Evolutionary conservation across 2,329 filamentous ascomycete genomes (phyloP).

Genomic region (Zasmidium citrigriseum): DNA sequence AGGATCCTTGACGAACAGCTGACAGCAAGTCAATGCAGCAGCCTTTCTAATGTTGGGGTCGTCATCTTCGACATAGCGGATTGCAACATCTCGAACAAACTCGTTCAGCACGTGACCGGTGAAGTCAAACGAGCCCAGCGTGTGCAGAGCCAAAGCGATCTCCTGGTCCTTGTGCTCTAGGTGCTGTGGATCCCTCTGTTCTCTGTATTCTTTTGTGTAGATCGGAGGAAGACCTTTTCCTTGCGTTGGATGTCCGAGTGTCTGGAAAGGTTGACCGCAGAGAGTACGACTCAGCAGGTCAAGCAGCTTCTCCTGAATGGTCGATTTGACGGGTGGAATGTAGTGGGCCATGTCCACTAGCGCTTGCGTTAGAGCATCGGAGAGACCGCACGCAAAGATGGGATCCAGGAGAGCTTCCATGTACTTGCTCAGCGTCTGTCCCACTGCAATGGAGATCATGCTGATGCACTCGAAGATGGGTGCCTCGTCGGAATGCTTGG

Average conservation of each 20-base stretch:
- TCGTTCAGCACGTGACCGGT: slow-evolving; percentile 90
- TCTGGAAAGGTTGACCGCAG: slow-evolving; percentile 88
- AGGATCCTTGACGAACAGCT: slow-evolving; percentile 93
- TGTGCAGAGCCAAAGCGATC: slow-evolving; percentile 90
- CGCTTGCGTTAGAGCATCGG: slow-evolving; percentile 89
- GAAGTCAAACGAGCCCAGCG: slow-evolving; percentile 97
- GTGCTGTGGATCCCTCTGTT: slow-evolving; percentile 80
- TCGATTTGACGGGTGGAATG: slow-evolving; percentile 89
- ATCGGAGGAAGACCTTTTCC: slow-evolving; percentile 78
- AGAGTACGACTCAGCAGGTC: slow-evolving; percentile 95
- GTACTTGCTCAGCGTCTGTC: slow-evolving; percentile 95
- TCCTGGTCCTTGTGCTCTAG: slow-evolving; percentile 80
- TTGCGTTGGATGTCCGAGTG: slow-evolving; percentile 86
- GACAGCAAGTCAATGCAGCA: slow-evolving; percentile 93
- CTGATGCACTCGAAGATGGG: slow-evolving; percentile 98
- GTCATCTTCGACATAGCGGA: slow-evolving; percentile 96
- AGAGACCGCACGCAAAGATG: slow-evolving; percentile 94
- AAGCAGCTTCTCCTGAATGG: slow-evolving; percentile 88
- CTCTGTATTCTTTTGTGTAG: slow-evolving; percentile 66
- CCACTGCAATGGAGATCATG: slow-evolving; percentile 90
- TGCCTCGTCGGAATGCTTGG: slow-evolving; percentile 61
- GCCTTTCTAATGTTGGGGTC: slow-evolving; percentile 92
- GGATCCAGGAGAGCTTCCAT: slow-evolving; percentile 94
- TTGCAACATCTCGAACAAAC: slow-evolving; percentile 96
- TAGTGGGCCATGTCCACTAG: slow-evolving; percentile 99